Conservation (phyloP, 2,329 filamentous ascomycete species). For the Diaporthe aspalathi region DNA sequence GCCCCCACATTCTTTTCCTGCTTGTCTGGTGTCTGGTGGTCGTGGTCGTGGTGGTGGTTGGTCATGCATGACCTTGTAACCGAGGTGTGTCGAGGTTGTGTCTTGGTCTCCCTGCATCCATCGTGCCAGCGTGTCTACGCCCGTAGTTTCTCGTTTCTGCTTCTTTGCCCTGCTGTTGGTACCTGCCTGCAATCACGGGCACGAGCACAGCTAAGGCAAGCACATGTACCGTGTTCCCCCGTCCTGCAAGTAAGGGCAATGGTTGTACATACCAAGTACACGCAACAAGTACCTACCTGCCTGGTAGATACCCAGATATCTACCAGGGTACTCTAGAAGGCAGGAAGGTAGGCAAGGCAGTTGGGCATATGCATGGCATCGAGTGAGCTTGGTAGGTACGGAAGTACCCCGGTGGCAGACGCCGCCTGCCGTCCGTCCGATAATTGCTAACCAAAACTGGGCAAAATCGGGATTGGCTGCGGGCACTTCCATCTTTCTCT, state of each 20-base stretch:
- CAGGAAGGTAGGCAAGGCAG: too few relatives aligned
- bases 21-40: neutral
- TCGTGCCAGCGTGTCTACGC: neutral
- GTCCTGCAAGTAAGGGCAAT: slow-evolving; percentile 13
- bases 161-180: neutral
- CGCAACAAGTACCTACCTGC: neutral
- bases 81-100: neutral
- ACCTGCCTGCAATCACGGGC: neutral
- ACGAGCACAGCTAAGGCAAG: neutral
- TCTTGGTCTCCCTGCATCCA: slow-evolving; percentile 27
- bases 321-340: too few relatives aligned
- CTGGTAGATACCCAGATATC: too few relatives aligned
- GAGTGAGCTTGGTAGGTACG: too few relatives aligned
- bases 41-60: too few relatives aligned
- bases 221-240: slow-evolving; percentile 5
- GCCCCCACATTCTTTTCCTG: neutral
- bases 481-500: neutral
- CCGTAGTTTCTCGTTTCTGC: neutral
- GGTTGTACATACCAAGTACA: neutral
- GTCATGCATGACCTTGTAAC: neutral
- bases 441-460: slow-evolving; percentile 15
- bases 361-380: too few relatives aligned
- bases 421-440: slow-evolving; percentile 19
- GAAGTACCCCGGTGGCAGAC: slow-evolving; percentile 8
- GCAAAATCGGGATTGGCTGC: neutral